A percentile compares a stretch with the other conserved stretches of the same genome.
These are phyloP conservation scores for Boechera retrofracta DNA, from an alignment of 345 rosid genomes.

Conservation along the genomic window DNA sequence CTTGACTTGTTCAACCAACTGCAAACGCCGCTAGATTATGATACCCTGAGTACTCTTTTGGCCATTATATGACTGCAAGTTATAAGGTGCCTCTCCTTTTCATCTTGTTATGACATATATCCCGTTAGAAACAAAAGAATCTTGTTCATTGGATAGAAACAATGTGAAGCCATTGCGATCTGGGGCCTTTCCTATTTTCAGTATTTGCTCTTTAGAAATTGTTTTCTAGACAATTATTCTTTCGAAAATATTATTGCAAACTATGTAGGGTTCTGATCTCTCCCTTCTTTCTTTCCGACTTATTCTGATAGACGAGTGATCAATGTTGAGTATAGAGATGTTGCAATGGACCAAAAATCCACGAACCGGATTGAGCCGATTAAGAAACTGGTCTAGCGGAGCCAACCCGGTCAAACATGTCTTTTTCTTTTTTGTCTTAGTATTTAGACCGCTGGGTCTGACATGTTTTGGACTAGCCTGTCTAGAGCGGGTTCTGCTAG, in stretches of 20 bases:
- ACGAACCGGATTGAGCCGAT: not conserved
- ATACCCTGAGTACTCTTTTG: not conserved
- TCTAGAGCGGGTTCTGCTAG: not conserved
- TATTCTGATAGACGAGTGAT: not conserved
- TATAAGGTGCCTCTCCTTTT: slow-evolving; percentile 22
- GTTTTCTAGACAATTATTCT: slow-evolving; percentile 3
- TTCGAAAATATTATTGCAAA: not conserved
- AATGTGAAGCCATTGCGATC: slow-evolving; percentile 26
- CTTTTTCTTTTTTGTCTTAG: not conserved
- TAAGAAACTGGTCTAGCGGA: slow-evolving; percentile 4
- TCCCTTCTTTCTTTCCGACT: not conserved
- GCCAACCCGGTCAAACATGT: not conserved
- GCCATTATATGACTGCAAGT: slow-evolving; percentile 14
- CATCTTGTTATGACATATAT: slow-evolving; percentile 21
- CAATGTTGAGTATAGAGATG: not conserved
- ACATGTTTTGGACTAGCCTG: slow-evolving; percentile 10
- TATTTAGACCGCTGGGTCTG: not conserved
- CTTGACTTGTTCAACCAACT: slow-evolving; percentile 5
- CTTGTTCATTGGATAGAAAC: slow-evolving; percentile 30
- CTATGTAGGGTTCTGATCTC: slow-evolving; percentile 5
- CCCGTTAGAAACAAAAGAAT: slow-evolving; percentile 19
- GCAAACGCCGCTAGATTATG: slow-evolving; percentile 1
- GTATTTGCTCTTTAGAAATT: slow-evolving; percentile 21
- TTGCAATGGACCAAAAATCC: not conserved
- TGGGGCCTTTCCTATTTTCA: slow-evolving; percentile 12